Evolutionary conservation across 2,329 filamentous ascomycete genomes (phyloP).

Genomic region (Aureobasidium sp.): DNA sequence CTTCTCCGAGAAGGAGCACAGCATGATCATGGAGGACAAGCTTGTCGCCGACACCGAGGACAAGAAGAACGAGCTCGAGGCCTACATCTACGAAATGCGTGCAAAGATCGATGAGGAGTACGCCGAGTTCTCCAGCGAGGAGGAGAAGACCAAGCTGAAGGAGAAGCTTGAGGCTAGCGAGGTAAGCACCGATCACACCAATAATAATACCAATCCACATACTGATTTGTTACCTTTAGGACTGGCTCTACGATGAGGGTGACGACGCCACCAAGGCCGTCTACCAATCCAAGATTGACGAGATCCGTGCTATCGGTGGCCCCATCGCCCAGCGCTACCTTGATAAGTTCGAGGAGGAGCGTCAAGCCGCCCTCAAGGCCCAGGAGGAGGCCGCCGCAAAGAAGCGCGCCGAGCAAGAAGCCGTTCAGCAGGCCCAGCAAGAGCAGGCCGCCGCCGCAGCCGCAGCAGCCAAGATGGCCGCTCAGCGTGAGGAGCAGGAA

Average conservation of each 20-base stretch:
- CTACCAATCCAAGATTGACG: conserved; percentile 91
- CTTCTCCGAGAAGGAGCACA: conserved; percentile 63
- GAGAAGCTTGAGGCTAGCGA: conserved; percentile 75
- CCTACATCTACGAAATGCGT: conserved; percentile 92
- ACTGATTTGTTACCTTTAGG: conserved; percentile 45
- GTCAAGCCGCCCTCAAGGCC: conserved; percentile 58
- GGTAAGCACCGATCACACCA: conserved; percentile 46
- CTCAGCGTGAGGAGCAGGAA: conserved; percentile 39
- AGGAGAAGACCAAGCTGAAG: conserved; percentile 82
- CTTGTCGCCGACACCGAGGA: conserved; percentile 96
- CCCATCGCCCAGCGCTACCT: conserved; percentile 92
- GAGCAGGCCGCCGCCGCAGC: conserved; percentile 46
- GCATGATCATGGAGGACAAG: conserved; percentile 98
- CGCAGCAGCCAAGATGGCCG: conserved; percentile 36
- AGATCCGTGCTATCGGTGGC: conserved; percentile 82
- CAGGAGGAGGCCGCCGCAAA: conserved; percentile 59
- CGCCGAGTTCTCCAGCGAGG: conserved; percentile 77
- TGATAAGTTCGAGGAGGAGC: conserved; percentile 85
- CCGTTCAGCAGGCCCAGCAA: conserved; percentile 70
- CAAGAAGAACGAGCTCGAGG: conserved; percentile 99
- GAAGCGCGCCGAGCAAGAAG: conserved; percentile 59
- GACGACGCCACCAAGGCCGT: conserved; percentile 90
- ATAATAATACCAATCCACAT: background rate
- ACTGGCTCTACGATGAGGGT: conserved; percentile 97
- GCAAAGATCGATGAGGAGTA: conserved; percentile 93